Conservation (phyloP, 352 stramenopile species). For the Globisporangium abappressorium region DNA sequence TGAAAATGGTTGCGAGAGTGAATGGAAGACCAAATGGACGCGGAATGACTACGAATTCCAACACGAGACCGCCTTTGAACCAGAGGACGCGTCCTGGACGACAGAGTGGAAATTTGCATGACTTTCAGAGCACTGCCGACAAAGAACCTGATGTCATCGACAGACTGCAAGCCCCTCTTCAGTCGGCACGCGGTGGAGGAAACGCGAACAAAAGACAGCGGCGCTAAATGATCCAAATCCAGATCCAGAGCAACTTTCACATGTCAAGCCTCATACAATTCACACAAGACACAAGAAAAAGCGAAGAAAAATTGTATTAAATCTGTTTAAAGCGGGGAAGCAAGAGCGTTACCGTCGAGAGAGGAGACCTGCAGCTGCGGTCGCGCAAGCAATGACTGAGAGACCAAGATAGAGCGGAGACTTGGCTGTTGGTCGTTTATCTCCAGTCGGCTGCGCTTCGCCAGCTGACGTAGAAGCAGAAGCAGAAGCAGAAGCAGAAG, state of each 20-base stretch:
- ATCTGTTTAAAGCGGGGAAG: not conserved
- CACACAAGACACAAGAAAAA: not conserved
- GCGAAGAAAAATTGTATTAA: constrained; percentile 11
- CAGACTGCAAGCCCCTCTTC: constrained; percentile 14
- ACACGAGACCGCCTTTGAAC: not conserved
- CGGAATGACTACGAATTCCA: not conserved
- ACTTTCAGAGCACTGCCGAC: not conserved
- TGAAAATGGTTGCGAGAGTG: not conserved
- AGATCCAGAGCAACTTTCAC: not conserved
- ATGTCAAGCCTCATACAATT: not conserved
- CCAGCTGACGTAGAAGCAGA: not conserved
- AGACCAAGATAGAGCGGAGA: constrained; percentile 43
- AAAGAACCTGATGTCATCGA: constrained; percentile 8
- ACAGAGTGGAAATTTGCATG: not conserved
- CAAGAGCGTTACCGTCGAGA: constrained; percentile 31
- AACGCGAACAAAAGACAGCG: constrained; percentile 15
- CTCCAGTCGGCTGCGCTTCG: not conserved
- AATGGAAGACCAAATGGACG: not conserved
- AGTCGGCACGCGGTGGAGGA: constrained; percentile 1
- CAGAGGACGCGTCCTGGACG: not conserved
- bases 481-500: not conserved
- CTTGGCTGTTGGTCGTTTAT: constrained; percentile 13
- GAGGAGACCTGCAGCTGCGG: constrained; percentile 35
- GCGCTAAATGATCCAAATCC: not conserved
- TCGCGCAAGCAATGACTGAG: constrained; percentile 52